These are phyloP conservation scores for Septoria petroselini DNA, from an alignment of 2,329 filamentous ascomycete genomes.

Conservation along the genomic window DNA sequence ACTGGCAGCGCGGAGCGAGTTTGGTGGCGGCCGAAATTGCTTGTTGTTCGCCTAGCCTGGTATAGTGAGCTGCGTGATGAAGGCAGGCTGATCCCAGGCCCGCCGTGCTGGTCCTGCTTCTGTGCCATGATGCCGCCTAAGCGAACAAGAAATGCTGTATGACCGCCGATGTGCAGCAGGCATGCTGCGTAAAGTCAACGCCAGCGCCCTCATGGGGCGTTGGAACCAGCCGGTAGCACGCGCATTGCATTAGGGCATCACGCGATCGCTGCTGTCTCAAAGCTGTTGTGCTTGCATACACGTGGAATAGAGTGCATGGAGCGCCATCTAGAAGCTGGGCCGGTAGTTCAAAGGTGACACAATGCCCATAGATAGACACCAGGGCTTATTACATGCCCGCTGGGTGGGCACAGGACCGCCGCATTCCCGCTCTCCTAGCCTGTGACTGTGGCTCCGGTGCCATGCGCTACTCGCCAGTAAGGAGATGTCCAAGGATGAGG, in stretches of 20 bases:
- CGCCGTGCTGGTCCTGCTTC: not conserved
- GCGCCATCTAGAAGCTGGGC: not conserved
- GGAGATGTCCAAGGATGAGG: not conserved
- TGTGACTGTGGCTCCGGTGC: not conserved
- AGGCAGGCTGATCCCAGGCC: not conserved
- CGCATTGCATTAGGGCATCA: not conserved
- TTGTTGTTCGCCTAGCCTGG: constrained; percentile 1
- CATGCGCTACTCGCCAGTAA: not conserved
- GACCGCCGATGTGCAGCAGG: not conserved
- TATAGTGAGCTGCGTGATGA: not conserved
- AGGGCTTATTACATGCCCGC: too few species aligned
- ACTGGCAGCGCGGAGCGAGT: not conserved
- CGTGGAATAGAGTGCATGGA: not conserved
- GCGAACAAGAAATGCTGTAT: not conserved
- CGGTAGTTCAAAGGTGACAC: not conserved
- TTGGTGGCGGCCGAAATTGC: constrained; percentile 2
- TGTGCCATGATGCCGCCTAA: not conserved
- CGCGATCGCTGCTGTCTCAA: not conserved
- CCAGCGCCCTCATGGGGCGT: not conserved
- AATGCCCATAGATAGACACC: not conserved
- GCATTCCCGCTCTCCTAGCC: not conserved
- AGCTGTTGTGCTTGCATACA: not conserved
- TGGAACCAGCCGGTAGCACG: not conserved
- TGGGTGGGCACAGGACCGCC: not conserved
- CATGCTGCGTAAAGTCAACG: not conserved